Evolutionary conservation across 441 rosid genomes (phyloP).

Genomic region (Gossypium gossypioides): DNA sequence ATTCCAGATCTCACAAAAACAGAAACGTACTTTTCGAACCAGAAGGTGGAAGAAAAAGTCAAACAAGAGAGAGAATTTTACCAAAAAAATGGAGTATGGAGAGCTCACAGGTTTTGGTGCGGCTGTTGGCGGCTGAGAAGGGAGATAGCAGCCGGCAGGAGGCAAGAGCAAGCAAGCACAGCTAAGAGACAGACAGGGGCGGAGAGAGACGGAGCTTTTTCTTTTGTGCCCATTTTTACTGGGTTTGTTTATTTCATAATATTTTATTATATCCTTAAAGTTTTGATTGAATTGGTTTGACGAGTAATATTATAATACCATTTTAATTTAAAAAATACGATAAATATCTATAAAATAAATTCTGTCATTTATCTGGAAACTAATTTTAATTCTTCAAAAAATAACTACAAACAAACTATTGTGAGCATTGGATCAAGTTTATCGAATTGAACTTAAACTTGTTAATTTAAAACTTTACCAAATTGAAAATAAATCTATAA

Average conservation of each 20-base stretch:
- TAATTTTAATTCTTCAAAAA: too few species aligned
- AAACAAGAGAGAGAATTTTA: neutral
- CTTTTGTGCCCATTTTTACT: neutral
- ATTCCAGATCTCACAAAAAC: slow-evolving; percentile 8
- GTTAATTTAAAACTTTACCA: too few species aligned
- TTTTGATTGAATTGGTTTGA: neutral
- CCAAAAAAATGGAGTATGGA: neutral
- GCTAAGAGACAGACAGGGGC: neutral
- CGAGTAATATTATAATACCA: neutral
- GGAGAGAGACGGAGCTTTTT: neutral
- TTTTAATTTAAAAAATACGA: neutral
- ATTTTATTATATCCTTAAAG: neutral
- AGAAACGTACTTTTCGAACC: neutral
- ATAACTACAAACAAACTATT: too few species aligned
- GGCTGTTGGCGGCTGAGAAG: neutral
- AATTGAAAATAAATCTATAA: too few species aligned
- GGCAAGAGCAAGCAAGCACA: slow-evolving; percentile 4
- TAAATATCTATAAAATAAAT: neutral
- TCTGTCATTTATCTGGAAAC: too few species aligned
- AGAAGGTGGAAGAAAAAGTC: neutral
- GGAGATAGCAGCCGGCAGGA: neutral
- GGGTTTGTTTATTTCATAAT: slow-evolving; percentile 12
- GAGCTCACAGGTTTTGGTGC: neutral
- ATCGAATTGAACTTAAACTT: neutral
- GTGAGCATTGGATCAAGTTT: too few species aligned